Conservation (phyloP, 2,329 filamentous ascomycete genomes). For the Ascochyta rabiei region DNA sequence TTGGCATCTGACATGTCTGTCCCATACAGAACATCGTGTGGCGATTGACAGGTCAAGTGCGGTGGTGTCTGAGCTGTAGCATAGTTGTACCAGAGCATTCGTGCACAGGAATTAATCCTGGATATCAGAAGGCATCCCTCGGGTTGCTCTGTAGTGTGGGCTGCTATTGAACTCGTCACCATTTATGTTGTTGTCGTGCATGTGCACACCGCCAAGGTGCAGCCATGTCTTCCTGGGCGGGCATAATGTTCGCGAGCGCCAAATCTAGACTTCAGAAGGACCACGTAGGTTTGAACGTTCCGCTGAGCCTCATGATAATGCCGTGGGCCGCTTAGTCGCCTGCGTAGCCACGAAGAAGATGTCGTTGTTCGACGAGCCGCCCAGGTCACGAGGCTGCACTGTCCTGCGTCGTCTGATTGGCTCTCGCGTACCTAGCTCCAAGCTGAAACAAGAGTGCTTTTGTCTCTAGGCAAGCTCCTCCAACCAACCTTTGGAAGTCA, state of each 20-base stretch:
- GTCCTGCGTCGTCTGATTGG: conserved; percentile 30
- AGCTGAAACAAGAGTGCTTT: conserved; percentile 34
- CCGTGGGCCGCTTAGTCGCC: conserved; percentile 13
- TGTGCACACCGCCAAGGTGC: background rate
- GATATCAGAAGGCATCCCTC: too few relatives aligned
- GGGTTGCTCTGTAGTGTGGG: too few relatives aligned
- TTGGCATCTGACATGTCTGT: too few relatives aligned
- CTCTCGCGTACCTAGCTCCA: conserved; percentile 1
- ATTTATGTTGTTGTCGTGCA: background rate
- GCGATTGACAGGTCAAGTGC: too few relatives aligned
- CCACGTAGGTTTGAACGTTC: background rate
- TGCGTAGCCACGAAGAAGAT: conserved; percentile 10
- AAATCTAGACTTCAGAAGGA: background rate
- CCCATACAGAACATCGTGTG: too few relatives aligned
- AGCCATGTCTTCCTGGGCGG: too few relatives aligned
- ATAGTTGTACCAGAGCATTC: too few relatives aligned
- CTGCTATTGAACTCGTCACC: too few relatives aligned
- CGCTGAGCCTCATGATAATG: conserved; percentile 20
- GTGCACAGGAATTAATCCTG: too few relatives aligned
- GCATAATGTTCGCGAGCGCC: background rate
- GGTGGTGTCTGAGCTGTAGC: too few relatives aligned
- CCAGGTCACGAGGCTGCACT: conserved; percentile 17
- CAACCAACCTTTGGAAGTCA: conserved; percentile 23
- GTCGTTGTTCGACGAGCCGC: conserved; percentile 30
- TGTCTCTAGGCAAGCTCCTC: conserved; percentile 32